These are phyloP conservation scores for Ormosia emarginata DNA, from an alignment of 306 rosid genomes.

Conservation along the genomic window DNA sequence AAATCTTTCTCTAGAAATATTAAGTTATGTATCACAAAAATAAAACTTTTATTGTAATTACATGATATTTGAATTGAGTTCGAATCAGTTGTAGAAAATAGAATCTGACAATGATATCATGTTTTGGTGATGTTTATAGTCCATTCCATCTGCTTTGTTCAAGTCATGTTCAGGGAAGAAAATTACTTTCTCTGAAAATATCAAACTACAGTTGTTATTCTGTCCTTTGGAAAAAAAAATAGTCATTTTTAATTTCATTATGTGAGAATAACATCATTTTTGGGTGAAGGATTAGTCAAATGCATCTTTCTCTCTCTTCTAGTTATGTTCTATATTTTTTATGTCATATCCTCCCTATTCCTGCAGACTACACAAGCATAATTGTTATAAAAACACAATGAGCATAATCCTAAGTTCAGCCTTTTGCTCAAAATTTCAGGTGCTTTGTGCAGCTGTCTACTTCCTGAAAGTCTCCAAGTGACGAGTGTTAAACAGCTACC, in stretches of 20 bases:
- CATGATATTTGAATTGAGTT: not conserved
- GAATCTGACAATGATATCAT: not conserved
- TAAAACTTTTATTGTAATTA: not conserved
- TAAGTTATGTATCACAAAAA: not conserved
- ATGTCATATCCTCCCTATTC: not conserved
- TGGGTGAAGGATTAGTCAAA: not conserved
- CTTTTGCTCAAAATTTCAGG: slow-evolving; percentile 59
- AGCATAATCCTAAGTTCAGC: not conserved
- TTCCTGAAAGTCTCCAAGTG: slow-evolving; percentile 92
- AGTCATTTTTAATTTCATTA: not conserved
- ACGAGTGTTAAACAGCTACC: slow-evolving; percentile 76
- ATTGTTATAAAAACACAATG: not conserved
- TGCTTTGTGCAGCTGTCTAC: slow-evolving; percentile 84
- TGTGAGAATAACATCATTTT: not conserved
- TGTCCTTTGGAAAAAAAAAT: not conserved
- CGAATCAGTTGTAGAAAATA: not conserved
- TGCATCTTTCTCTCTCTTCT: not conserved
- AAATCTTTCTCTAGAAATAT: not conserved
- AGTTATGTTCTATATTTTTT: not conserved
- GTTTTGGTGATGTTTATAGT: not conserved
- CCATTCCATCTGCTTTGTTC: not conserved
- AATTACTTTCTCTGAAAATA: not conserved
- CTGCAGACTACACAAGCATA: not conserved
- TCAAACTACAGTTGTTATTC: not conserved
- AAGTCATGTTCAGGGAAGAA: not conserved